Percentiles rank a stretch among this genome's conserved stretches.
phyloP scores from a whole-genome alignment of 1,139 yeast genomes.

The Taiozyma sp. region DNA sequence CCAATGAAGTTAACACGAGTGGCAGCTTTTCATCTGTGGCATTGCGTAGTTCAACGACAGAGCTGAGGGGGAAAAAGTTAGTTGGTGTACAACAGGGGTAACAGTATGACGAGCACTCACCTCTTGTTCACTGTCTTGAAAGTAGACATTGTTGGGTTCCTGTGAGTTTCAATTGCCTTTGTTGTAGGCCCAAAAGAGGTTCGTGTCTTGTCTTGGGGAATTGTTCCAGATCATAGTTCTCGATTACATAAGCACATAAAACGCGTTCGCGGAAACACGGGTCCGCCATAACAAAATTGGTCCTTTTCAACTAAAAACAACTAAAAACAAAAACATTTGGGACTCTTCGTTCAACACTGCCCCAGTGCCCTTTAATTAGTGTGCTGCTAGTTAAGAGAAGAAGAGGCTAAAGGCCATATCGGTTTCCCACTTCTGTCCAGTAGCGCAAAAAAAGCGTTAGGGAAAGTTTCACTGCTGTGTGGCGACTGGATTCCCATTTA shows the following conservation, averaged over 20 bases:
- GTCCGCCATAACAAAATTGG: not conserved
- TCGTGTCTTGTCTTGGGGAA: no score
- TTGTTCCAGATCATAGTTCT: no score
- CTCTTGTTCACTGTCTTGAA: constrained; percentile 15
- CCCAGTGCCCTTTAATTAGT: not conserved
- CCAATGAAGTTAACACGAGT: constrained; percentile 47
- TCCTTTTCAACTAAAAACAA: not conserved
- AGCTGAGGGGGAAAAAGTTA: constrained; percentile 4
- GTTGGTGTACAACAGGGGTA: not conserved
- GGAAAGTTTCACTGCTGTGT: not conserved
- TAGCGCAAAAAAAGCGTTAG: not conserved
- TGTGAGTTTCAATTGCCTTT: no score
- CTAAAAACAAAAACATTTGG: not conserved
- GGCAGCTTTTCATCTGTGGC: constrained; percentile 42
- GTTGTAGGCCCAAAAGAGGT: no score
- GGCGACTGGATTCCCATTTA: not conserved
- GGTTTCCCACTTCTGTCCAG: not conserved
- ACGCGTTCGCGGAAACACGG: not conserved
- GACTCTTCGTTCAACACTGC: not conserved
- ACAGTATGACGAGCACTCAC: constrained; percentile 6
- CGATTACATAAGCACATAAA: not conserved
- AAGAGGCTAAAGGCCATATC: not conserved
- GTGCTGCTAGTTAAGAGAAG: not conserved
- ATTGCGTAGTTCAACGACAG: constrained; percentile 36
- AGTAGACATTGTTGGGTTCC: constrained; percentile 5